Evolutionary conservation across 768 basidiomycete genomes (phyloP), one percentile per base, ranked within the genome.

Genomic region (Agaricus blazei): DNA sequence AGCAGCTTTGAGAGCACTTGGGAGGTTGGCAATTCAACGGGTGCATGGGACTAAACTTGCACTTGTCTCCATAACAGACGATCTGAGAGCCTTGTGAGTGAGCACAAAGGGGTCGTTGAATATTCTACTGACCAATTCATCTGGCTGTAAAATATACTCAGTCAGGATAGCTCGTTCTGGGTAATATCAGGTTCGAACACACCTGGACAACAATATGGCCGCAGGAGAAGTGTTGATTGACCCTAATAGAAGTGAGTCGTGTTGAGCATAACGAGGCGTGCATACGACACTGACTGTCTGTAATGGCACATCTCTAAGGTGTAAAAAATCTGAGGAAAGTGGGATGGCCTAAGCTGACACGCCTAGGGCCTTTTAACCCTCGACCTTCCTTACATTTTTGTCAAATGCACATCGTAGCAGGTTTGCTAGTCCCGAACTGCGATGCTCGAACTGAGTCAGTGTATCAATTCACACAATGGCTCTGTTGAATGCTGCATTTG

Each of bases 1-100:
- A 50, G 14, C 57, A 58, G 3, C 52, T 58, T 15, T 48, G 28
- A 19, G 26, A 14, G 26, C 57, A 58, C 5, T 2, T 44, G 26
- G 57, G 52, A 26, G 52, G 57, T 26, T 26, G 23, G 28, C 57
- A 58, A 29, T 28, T 24, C 24, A 43, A 4, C 9, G 48, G 57
- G 23, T 58, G 57, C 6, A 50, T 40, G 4, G 57, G 57, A 29
- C 57, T 58, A 27, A 58, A 54, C 29, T 42, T 53, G 57, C 57
- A 58, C 2, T 11, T 58, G 7, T 47, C 31, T 8, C n/a, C 24
- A 27, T 51, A 52, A 24, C 57, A 58, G 14, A 50, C 36, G 24
- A 54, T 54, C 57, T 58, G 27, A 19, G 28, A 14, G n/a, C 24
- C 26, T 9, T 2, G 12, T 27, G 19, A 50, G 11, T 43, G 24